Base-by-base conservation (phyloP, 1,284 basidiomycete species). In the Pseudomicrostroma phylloplanum region DNA sequence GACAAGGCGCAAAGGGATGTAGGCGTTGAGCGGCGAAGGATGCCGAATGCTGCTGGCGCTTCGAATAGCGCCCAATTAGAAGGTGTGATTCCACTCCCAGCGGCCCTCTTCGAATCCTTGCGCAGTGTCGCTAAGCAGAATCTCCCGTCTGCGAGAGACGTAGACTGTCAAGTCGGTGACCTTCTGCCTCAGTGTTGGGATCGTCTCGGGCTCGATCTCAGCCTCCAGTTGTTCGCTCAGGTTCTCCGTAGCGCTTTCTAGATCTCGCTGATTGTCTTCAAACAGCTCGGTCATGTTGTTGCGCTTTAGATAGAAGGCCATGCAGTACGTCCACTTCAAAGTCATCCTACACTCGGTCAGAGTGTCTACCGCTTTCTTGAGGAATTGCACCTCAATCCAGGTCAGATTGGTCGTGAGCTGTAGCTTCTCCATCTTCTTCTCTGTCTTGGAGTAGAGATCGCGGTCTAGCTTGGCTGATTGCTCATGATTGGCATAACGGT, bases 361-460 rank as follows among this genome's bases (percentile, higher is more conserved):
- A 88, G 89, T 88, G 74, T 96, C 92, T 1, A 96, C 92, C 0
- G 94, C 94, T 80, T 94, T 93, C 82, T 91, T 91, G 83, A 96
- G 92, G 81, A 98, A 98, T 80, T 97, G 94, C 41, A 93, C 93
- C 81, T 98, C 93, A 71, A 97, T 97, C 94, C 94, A 98, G 2
- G 92, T 92, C 43, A 98, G 82, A 60, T 88, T 85, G 1, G 91
- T 91, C 8, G 87, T 88, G 67, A 91, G 85, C 82, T 97, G 94
- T 89, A 98, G 94, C 81, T 96, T 91, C 81, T 97, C 92, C 94
- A 98, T 98, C 87, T 97, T 97, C 86, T 93, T 93, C 85, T 98
- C 93, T 2, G 93, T 97, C 81, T 92, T 91, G 60, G 85, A 84
- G 80, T 96, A 93, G 57, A 97, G 83, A 72, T 97, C 91, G 19